Base-by-base conservation (phyloP, 2,329 filamentous ascomycete species). In the Monosporascus sp. region DNA sequence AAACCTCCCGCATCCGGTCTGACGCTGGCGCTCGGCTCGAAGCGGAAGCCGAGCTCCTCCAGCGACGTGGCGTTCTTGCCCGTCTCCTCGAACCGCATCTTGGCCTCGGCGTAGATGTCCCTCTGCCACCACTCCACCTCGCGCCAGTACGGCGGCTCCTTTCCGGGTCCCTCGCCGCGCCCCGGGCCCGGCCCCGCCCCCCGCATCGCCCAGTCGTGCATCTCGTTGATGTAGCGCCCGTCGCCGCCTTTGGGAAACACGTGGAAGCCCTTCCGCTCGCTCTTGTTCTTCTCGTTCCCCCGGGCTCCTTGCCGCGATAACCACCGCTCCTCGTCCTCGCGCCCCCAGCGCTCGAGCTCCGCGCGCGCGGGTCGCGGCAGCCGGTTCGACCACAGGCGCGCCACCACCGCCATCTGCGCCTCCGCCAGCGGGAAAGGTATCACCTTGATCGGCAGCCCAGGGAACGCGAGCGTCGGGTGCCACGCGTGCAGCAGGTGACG, bases 401-500 rank as follows among this genome's bases (percentile, higher is more conserved):
- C 83, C 46, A 95, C 77, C 0, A 89, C 81, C 0, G 91, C 87
- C 1, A 85, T 84, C 70, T 97, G 92, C 6, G 82, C 84, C 72
- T 97, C 90, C 0, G 86, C 80, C 1, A 94, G 63, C 0, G 89
- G 87, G 67, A 96, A 96, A 0, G 93, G 93, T n/a, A 95, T 87
- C n/a, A 94, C 82, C 60, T 87, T 88, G 65, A 91, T 87, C 17
- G 88, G 86, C 39, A 97, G 75, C 0, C 82, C 83, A 0, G 88
- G 78, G 65, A 97, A 92, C 1, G 82, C 86, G 1, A 97, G 75
- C 0, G 89, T 94, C 1, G 92, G 90, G 55, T 90, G 82, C 1
- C 81, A 74, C 3, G 86, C 84, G 67, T 86, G 85, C 67, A 97
- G 87, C 9, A 97, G 64, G 62, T 97, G 90, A 59, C 90, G 78